Conservation (phyloP, 306 rosid species). For the Clitoria ternatea region DNA sequence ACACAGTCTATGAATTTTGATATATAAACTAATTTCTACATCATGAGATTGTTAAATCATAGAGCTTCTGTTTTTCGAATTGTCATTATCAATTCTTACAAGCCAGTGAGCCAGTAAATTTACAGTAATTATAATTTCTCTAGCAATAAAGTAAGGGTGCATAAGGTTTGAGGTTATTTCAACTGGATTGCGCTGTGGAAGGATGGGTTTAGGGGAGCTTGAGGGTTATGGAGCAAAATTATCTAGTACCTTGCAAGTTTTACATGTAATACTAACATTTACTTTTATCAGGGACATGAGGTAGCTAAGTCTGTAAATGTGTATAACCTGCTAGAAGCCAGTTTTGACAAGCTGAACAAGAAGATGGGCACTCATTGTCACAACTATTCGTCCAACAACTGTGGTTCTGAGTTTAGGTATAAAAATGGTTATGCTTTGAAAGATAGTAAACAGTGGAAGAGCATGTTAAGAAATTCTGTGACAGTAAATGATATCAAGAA, state of each 20-base stretch:
- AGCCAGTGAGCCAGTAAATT: not conserved
- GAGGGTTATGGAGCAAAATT: not conserved
- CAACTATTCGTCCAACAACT: constrained; percentile 36
- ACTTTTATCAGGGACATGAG: constrained; percentile 53
- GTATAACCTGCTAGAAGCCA: constrained; percentile 49
- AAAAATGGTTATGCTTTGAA: constrained; percentile 39
- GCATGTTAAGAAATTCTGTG: constrained; percentile 37
- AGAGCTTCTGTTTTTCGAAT: not conserved
- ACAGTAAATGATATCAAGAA: constrained; percentile 52
- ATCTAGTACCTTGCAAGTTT: not conserved
- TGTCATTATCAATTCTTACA: not conserved
- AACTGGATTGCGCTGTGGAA: not conserved
- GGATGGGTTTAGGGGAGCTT: not conserved
- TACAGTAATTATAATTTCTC: not conserved
- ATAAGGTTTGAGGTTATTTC: not conserved
- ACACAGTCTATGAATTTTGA: not conserved
- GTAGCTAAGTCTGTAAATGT: constrained; percentile 53
- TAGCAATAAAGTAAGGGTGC: not conserved
- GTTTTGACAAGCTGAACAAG: constrained; percentile 25
- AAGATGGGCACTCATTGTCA: constrained; percentile 26
- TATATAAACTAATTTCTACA: not conserved
- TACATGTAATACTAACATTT: not conserved
- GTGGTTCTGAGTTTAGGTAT: constrained; percentile 36
- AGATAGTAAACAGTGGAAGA: constrained; percentile 42
- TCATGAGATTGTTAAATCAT: not conserved